phyloP scores from a whole-genome alignment of 2,329 filamentous ascomycete genomes.

The Purpureocillium takamizusanense region DNA sequence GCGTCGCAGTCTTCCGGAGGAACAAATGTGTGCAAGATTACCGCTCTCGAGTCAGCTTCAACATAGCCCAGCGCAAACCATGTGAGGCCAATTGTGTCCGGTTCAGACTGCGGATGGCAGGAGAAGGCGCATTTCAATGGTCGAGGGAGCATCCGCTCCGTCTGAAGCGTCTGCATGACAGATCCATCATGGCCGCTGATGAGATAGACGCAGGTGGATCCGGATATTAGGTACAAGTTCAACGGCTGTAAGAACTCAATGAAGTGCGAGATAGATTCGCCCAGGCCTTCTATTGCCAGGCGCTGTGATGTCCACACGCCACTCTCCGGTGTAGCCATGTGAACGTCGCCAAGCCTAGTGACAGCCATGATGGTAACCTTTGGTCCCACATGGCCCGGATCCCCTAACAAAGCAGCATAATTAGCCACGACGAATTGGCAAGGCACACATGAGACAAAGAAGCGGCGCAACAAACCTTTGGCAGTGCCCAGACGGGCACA shows the following conservation, averaged over 20 bases:
- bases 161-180: conserved; percentile 53
- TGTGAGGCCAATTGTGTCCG: conserved; percentile 48
- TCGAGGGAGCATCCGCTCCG: conserved; percentile 47
- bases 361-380: conserved; percentile 29
- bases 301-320: conserved; percentile 41
- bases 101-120: conserved; percentile 25
- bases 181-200: conserved; percentile 31
- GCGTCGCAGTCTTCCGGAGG: conserved; percentile 42
- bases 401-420: not conserved
- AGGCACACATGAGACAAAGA: not conserved
- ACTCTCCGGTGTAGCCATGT: conserved; percentile 32
- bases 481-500: conserved; percentile 38
- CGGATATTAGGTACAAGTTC: conserved; percentile 51
- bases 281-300: conserved; percentile 30
- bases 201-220: conserved; percentile 50
- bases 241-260: conserved; percentile 51
- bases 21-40: conserved; percentile 56
- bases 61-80: conserved; percentile 59
- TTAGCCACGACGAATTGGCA: not conserved
- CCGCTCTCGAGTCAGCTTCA: conserved; percentile 48
- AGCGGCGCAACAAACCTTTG: conserved; percentile 26
- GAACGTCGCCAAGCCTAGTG: conserved; percentile 40
- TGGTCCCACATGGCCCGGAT: conserved; percentile 5
- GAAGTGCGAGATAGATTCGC: conserved; percentile 39
- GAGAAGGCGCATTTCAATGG: conserved; percentile 54